Base-by-base conservation (phyloP, 75 land plant genomes). In the Cupressus sempervirens region DNA sequence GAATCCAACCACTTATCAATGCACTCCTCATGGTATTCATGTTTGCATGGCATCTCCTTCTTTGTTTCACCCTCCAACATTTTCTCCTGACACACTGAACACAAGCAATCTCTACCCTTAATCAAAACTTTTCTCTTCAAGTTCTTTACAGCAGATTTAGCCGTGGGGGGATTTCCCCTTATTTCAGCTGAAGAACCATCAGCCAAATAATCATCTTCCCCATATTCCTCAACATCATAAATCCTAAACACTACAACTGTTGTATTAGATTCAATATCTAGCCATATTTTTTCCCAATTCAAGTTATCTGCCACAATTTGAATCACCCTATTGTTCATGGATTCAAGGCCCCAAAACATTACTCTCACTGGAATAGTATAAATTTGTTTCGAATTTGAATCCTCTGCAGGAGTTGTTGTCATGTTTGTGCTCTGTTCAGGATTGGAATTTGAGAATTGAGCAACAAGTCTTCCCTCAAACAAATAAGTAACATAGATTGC, bases 21-120 rank as follows among this genome's bases (percentile, higher is more conserved):
- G 32, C 86, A 85, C 7, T 84, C 36, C 12, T 18, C 86, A 84
- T 85, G 86, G 45, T 85, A 85, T 16, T 84, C 7, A 29, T 85
- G 86, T 10, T 46, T 84, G 62, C 86, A 85, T 3, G 86, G 86
- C 85, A 85, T 38, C 15, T 83, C n/a, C 15, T 77, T 84, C n/a
- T 35, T n/a, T 52, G 43, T 26, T 14, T 79, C 46, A 32, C 83
- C 83, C 1, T 12, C 23, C 53, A 68, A 5, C 30, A 84, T 45
- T 23, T 13, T 34, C 14, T 84, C 86, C 52, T 79, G 50, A 20
- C 86, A 84, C 40, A 84, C 11, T 10, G 58, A 35, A 34, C 86
- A 84, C 30, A 79, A 36, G 45, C 15, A 29, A 7, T 65, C 87
- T n/a, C 15, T 38, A 9, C n/a, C 46, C 3, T 79, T 43, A 23